Conservation (phyloP, 2,329 filamentous ascomycete species). For the Lomentospora prolificans region DNA sequence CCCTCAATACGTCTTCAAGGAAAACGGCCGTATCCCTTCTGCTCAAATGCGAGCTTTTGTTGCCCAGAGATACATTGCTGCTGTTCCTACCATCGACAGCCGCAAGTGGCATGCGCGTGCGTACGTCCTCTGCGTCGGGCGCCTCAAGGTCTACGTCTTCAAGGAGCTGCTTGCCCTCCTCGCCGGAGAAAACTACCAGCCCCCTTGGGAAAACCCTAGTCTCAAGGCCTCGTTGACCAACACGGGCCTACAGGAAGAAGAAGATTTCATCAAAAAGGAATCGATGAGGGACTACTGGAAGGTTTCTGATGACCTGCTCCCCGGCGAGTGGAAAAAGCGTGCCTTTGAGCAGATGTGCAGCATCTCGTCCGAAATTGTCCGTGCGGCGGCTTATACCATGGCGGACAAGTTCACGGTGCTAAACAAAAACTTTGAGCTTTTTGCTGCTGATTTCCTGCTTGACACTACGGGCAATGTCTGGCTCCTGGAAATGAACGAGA, state of each 20-base stretch:
- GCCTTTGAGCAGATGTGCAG: constrained; percentile 25
- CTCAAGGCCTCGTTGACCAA: constrained; percentile 26
- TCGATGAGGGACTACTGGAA: constrained; percentile 27
- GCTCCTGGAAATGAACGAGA: constrained; percentile 28
- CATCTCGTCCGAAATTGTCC: constrained; percentile 23
- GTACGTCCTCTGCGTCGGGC: constrained; percentile 25
- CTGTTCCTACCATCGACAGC: constrained; percentile 20
- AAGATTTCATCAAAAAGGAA: constrained; percentile 19
- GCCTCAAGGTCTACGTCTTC: constrained; percentile 27
- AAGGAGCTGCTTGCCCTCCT: constrained; percentile 25
- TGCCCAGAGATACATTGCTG: constrained; percentile 26
- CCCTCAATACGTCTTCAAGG: constrained; percentile 19
- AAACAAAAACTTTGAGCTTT: constrained; percentile 27
- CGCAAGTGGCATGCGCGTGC: constrained; percentile 28
- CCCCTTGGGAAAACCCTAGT: constrained; percentile 25
- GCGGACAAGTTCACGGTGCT: constrained; percentile 26
- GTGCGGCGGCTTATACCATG: constrained; percentile 26
- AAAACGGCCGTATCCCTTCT: constrained; percentile 24
- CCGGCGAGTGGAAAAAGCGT: constrained; percentile 21
- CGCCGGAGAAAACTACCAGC: constrained; percentile 23
- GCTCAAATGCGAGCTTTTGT: constrained; percentile 27
- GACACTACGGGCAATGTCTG: constrained; percentile 22
- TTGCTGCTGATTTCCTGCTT: constrained; percentile 25
- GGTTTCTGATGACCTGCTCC: constrained; percentile 18
- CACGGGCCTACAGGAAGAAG: constrained; percentile 25